These are phyloP conservation scores for Pleurotus cornucopiae DNA, from an alignment of 768 basidiomycete species.

Conservation along the genomic window DNA sequence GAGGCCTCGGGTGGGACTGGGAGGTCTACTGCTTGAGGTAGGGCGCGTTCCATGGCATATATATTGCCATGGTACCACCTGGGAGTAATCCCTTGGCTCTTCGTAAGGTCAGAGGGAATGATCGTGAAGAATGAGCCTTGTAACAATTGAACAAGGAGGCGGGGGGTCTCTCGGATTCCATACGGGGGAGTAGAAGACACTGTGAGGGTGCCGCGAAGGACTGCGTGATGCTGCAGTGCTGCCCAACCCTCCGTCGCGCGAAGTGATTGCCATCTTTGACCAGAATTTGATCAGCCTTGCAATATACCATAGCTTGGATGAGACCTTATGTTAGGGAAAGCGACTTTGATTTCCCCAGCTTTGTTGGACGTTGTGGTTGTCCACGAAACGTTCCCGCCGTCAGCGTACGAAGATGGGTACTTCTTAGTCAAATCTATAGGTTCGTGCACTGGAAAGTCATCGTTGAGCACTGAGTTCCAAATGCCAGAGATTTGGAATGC, in stretches of 20 bases:
- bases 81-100: slow-evolving; percentile 20
- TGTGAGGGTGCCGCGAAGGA: slow-evolving; percentile 63
- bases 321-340: slow-evolving; percentile 58
- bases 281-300: background rate
- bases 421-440: slow-evolving; percentile 42
- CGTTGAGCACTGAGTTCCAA: slow-evolving; percentile 1
- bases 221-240: slow-evolving; percentile 72
- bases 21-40: slow-evolving; percentile 44
- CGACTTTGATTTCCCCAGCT: slow-evolving; percentile 51
- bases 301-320: background rate
- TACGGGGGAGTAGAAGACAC: slow-evolving; percentile 28
- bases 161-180: slow-evolving; percentile 24
- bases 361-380: slow-evolving; percentile 33
- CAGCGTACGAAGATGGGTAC: slow-evolving; percentile 70
- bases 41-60: slow-evolving; percentile 59
- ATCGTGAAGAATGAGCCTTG: slow-evolving; percentile 79
- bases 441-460: slow-evolving; percentile 36
- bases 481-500: slow-evolving; percentile 17
- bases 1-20: slow-evolving; percentile 40
- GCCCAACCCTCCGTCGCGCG: slow-evolving; percentile 85
- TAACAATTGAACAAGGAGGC: slow-evolving; percentile 54
- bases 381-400: slow-evolving; percentile 61
- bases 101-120: slow-evolving; percentile 33
- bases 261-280: slow-evolving; percentile 57
- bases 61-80: slow-evolving; percentile 86